These are phyloP conservation scores for Lepidium africanum DNA, from an alignment of 345 rosid genomes.

Conservation along the genomic window DNA sequence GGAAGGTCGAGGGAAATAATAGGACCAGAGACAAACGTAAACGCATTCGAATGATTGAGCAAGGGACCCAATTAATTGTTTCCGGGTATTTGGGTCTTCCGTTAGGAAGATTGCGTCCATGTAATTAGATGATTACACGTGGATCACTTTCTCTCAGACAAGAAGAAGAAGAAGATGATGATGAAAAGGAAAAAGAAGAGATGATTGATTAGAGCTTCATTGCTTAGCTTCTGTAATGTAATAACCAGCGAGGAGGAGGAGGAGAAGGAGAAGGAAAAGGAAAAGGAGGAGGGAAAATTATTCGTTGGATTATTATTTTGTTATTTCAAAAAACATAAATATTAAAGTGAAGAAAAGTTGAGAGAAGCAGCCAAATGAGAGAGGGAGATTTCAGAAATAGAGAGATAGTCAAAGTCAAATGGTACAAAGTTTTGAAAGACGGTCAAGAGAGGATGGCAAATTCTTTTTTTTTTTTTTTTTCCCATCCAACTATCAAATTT, in stretches of 20 bases:
- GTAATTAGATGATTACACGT: background rate
- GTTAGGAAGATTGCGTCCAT: constrained; percentile 54
- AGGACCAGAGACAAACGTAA: constrained; percentile 68
- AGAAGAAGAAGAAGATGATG: background rate
- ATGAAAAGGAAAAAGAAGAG: background rate
- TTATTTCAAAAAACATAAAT: background rate
- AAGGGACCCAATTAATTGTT: constrained; percentile 36
- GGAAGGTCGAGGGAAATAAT: constrained; percentile 27
- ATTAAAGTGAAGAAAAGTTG: constrained; percentile 14
- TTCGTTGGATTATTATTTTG: constrained; percentile 4
- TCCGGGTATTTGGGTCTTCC: constrained; percentile 30
- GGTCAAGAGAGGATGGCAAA: constrained; percentile 35
- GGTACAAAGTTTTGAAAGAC: constrained; percentile 11
- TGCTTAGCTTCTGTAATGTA: constrained; percentile 4
- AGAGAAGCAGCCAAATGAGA: constrained; percentile 23
- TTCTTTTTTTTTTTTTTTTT: background rate
- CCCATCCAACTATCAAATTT: background rate
- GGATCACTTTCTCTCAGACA: background rate
- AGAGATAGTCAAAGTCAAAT: constrained; percentile 25
- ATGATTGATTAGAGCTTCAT: background rate
- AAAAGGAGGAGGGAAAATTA: constrained; percentile 24
- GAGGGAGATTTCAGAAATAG: background rate
- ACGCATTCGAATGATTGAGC: constrained; percentile 42
- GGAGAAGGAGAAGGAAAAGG: background rate
- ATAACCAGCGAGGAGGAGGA: background rate